These are phyloP conservation scores for Butyriboletus appendiculatus DNA, from an alignment of 1,284 basidiomycete species.

Conservation along the genomic window DNA sequence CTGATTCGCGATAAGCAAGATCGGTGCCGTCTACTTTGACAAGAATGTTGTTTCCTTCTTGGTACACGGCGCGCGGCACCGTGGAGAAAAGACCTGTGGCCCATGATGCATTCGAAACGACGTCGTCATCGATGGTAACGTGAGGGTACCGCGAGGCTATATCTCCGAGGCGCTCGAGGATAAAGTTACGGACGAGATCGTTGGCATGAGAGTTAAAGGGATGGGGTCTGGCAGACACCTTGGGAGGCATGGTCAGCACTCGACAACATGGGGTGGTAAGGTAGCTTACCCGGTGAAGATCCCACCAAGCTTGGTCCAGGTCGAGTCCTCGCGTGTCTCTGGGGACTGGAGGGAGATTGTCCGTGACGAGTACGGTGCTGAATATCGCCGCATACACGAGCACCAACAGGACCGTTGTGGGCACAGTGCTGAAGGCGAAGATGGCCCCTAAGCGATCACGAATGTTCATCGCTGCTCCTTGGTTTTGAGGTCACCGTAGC, in stretches of 20 bases:
- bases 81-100: constrained; percentile 17
- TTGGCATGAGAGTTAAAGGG: constrained; percentile 78
- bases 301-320: constrained; percentile 57
- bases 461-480: constrained; percentile 21
- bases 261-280: not conserved
- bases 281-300: constrained; percentile 55
- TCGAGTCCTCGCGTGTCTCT: constrained; percentile 51
- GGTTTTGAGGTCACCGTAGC: not conserved
- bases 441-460: constrained; percentile 21
- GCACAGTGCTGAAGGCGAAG: constrained; percentile 41
- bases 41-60: constrained; percentile 72
- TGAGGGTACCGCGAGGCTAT: constrained; percentile 44
- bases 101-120: constrained; percentile 59
- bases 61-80: constrained; percentile 45
- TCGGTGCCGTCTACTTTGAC: constrained; percentile 67
- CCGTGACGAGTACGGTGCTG: constrained; percentile 51
- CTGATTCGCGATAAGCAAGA: constrained; percentile 30
- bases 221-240: constrained; percentile 71
- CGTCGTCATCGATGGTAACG: constrained; percentile 57
- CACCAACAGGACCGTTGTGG: constrained; percentile 53
- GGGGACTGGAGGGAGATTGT: constrained; percentile 53
- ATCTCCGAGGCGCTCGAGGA: constrained; percentile 53
- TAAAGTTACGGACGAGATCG: constrained; percentile 58
- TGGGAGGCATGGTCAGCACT: constrained; percentile 1
- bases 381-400: constrained; percentile 57